phyloP scores from a whole-genome alignment of 2,329 filamentous ascomycete species.

The Paraconiothyrium brasiliense region DNA sequence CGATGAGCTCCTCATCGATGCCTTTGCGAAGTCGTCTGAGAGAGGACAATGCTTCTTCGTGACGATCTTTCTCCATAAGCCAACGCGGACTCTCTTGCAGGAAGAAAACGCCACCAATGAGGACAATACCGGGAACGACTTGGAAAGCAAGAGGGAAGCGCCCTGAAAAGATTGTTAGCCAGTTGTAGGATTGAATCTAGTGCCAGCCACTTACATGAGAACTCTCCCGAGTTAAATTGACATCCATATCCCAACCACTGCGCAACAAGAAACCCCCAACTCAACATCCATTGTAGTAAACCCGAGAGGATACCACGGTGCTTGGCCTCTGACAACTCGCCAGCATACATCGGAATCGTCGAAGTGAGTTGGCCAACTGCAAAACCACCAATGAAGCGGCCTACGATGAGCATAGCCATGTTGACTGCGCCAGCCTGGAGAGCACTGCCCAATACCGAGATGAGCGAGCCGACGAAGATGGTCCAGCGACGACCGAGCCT shows the following conservation, averaged over 20 bases:
- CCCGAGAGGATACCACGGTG: conserved; percentile 64
- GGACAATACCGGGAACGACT: conserved; percentile 52
- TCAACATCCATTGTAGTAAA: conserved; percentile 61
- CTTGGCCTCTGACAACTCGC: background rate
- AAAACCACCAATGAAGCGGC: background rate
- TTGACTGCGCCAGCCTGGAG: background rate
- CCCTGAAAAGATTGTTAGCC: conserved; percentile 22
- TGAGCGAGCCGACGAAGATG: background rate
- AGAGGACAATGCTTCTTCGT: conserved; percentile 55
- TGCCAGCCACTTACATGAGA: conserved; percentile 27
- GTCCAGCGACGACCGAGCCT: background rate
- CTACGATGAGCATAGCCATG: background rate
- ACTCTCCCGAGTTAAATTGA: conserved; percentile 34
- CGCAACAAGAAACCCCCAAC: conserved; percentile 51
- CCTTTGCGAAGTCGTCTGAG: conserved; percentile 25
- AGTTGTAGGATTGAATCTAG: too few species aligned
- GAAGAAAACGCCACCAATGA: conserved; percentile 58
- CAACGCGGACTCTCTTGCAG: conserved; percentile 70
- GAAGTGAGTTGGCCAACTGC: background rate
- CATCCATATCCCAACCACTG: conserved; percentile 53
- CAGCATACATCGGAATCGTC: background rate
- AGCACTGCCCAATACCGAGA: background rate
- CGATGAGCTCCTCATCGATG: conserved; percentile 28
- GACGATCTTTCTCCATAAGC: conserved; percentile 64
- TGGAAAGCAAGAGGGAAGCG: conserved; percentile 56